Conservation (phyloP, 2,329 filamentous ascomycete species). For the Pezicula radicicola region DNA sequence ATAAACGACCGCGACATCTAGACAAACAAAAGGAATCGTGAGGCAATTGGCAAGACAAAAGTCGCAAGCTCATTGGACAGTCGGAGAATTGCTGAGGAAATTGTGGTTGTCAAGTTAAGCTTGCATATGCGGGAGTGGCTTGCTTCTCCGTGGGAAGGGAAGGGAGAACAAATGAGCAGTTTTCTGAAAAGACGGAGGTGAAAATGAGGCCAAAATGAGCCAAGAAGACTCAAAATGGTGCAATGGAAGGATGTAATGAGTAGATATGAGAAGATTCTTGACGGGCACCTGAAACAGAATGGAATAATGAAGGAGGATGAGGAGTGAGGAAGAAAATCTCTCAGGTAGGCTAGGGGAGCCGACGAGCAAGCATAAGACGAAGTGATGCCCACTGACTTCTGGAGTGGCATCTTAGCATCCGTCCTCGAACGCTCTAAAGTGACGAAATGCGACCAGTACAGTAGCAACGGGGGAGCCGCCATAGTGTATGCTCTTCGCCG, state of each 20-base stretch:
- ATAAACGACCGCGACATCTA: conserved; percentile 10
- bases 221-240: conserved; percentile 7
- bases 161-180: conserved; percentile 8
- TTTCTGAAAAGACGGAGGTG: conserved; percentile 5
- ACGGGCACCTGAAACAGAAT: conserved; percentile 9
- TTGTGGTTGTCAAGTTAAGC: neutral
- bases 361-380: conserved; percentile 11
- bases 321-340: too few species aligned
- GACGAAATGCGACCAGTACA: too few species aligned
- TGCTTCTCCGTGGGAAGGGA: neutral
- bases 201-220: conserved; percentile 2
- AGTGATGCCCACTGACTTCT: too few species aligned
- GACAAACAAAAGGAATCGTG: conserved; percentile 1
- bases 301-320: neutral
- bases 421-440: too few species aligned
- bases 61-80: conserved; percentile 8
- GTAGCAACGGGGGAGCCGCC: too few species aligned
- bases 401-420: too few species aligned
- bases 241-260: conserved; percentile 13
- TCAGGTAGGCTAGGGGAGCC: conserved; percentile 2
- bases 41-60: conserved; percentile 2
- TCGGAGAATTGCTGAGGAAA: conserved; percentile 1
- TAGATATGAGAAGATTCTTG: conserved; percentile 21
- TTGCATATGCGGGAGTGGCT: neutral
- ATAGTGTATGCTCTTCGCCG: neutral